Evolutionary conservation across 305 asterid genomes (phyloP).

Genomic region (Andrographis paniculata): DNA sequence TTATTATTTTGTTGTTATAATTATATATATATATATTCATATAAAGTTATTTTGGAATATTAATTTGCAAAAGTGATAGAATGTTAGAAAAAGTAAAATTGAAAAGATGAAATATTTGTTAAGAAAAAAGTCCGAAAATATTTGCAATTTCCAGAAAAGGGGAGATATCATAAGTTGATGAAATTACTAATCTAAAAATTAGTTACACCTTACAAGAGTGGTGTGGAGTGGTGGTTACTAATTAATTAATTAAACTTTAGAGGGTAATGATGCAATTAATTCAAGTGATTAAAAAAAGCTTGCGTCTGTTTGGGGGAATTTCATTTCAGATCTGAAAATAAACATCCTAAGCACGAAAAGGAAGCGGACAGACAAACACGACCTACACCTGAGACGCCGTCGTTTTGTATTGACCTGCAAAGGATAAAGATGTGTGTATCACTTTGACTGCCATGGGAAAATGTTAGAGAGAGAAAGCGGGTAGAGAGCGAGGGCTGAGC

Average conservation of each 20-base stretch:
- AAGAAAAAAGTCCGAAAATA: not conserved
- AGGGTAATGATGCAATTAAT: too few relatives aligned
- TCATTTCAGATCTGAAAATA: not conserved
- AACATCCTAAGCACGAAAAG: not conserved
- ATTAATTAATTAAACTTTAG: too few relatives aligned
- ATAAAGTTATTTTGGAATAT: too few relatives aligned
- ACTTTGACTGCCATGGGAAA: not conserved
- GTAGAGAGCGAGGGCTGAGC: not conserved
- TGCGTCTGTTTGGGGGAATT: too few relatives aligned
- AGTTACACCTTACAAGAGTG: not conserved
- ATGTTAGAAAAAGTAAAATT: not conserved
- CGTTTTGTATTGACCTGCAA: conserved; percentile 5
- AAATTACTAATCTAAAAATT: not conserved
- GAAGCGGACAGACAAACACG: not conserved
- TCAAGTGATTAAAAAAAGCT: too few relatives aligned
- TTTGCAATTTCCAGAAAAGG: not conserved
- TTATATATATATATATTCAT: too few relatives aligned
- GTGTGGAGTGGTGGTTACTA: not conserved
- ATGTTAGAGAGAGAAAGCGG: conserved; percentile 7
- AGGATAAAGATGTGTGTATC: not conserved
- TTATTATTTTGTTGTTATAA: too few relatives aligned
- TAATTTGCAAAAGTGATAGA: too few relatives aligned
- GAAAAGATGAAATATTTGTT: not conserved
- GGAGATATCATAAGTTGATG: not conserved
- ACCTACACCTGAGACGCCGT: not conserved